Evolutionary conservation across 768 basidiomycete genomes (phyloP).

Genomic region (Solioccasus polychromus): DNA sequence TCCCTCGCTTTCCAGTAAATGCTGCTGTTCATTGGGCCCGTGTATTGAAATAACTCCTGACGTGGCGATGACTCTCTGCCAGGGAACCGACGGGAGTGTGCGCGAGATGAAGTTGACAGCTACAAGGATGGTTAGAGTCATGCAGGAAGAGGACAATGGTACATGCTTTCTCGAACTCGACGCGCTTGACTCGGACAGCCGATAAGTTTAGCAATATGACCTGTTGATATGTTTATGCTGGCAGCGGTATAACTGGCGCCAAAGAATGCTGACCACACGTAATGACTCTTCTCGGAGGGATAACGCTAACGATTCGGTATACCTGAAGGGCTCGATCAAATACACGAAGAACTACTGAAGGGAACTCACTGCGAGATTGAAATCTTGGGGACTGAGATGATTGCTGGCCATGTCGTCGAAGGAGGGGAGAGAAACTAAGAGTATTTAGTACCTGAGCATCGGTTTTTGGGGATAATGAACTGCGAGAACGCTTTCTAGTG

Average conservation of each 20-base stretch:
- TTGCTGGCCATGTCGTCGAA: not conserved
- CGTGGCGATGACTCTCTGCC: conserved; percentile 71
- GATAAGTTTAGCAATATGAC: conserved; percentile 72
- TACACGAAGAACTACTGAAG: too few species aligned
- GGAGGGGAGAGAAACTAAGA: too few species aligned
- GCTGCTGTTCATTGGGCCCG: conserved; percentile 47
- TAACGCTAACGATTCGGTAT: conserved; percentile 60
- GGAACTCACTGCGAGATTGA: conserved; percentile 17
- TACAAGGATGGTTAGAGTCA: conserved; percentile 20
- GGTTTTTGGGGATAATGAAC: too few species aligned
- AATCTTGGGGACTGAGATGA: conserved; percentile 3
- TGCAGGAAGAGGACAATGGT: not conserved
- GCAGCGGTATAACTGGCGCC: too few species aligned
- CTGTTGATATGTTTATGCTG: too few species aligned
- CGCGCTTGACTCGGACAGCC: conserved; percentile 72
- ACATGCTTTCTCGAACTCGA: conserved; percentile 72
- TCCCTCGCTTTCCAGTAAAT: conserved; percentile 71
- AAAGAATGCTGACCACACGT: conserved; percentile 57
- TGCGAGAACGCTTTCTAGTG: too few species aligned
- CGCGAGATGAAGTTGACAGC: conserved; percentile 72
- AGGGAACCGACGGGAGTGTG: conserved; percentile 63
- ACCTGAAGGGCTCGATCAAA: conserved; percentile 42
- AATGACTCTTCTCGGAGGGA: conserved; percentile 62
- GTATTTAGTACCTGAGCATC: too few species aligned
- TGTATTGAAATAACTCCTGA: conserved; percentile 66